phyloP scores from a whole-genome alignment of 2,329 filamentous ascomycete genomes.

The Bipolaris zeicola region DNA sequence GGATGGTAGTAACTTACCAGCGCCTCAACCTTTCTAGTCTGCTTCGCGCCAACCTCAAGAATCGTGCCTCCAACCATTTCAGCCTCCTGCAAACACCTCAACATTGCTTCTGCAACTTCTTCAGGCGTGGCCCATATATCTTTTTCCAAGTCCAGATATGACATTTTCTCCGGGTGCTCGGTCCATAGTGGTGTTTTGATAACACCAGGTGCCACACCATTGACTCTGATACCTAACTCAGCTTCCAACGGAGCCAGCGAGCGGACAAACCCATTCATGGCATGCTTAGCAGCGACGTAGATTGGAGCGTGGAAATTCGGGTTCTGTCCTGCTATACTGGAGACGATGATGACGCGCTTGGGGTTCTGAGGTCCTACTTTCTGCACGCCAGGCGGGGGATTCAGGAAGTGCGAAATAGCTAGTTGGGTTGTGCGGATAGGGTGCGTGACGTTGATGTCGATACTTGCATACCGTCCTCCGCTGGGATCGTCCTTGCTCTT shows the following conservation, averaged over 20 bases:
- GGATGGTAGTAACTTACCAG: constrained; percentile 27
- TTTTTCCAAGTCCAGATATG: constrained; percentile 53
- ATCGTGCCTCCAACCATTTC: constrained; percentile 55
- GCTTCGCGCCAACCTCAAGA: constrained; percentile 60
- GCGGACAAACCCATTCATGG: constrained; percentile 56
- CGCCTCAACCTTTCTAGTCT: constrained; percentile 57
- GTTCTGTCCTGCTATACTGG: constrained; percentile 52
- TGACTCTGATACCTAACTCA: constrained; percentile 60
- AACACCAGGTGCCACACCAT: constrained; percentile 64
- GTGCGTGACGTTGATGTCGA: constrained; percentile 57
- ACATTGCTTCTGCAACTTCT: constrained; percentile 65
- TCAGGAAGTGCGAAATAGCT: constrained; percentile 54
- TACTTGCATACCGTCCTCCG: constrained; percentile 36
- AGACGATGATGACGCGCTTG: constrained; percentile 54
- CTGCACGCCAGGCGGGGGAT: constrained; percentile 31
- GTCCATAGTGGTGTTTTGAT: constrained; percentile 68
- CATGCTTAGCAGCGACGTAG: constrained; percentile 55
- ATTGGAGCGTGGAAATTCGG: constrained; percentile 44
- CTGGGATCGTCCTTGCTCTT: constrained; percentile 41
- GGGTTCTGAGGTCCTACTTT: constrained; percentile 49
- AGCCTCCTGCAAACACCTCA: constrained; percentile 59
- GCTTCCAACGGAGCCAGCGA: constrained; percentile 57
- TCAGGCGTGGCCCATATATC: constrained; percentile 66
- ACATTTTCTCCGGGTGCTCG: constrained; percentile 65
- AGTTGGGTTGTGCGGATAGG: constrained; percentile 56